Evolutionary conservation across 148 eudicot species (phyloP), one percentile per base, ranked within the genome.

Genomic region (Rhododendron henanense): DNA sequence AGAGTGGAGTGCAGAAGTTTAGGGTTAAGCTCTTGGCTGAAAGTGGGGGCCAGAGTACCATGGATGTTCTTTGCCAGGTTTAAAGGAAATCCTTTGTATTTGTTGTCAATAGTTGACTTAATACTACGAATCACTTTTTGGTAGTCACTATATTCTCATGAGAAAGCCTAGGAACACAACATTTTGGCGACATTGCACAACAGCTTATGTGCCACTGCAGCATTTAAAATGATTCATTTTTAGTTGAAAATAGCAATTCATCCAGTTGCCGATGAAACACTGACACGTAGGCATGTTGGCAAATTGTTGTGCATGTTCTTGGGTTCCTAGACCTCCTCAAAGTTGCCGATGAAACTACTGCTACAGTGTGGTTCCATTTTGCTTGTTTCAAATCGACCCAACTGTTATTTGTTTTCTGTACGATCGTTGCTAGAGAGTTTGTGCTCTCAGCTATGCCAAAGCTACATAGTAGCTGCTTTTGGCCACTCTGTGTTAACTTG

Each of bases 11-110:
- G 73, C 98, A 93, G 91, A 96, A 96, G 87, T 96, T 94, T 61
- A 91, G 96, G 84, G 98, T 96, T 59, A 96, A 96, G 96, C 88
- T 96, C 25, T 91, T 96, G 92, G 88, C 99, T 33, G 99, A 96
- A 78, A 90, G 93, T 86, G 95, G 92, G 35, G 91, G 94, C 1
- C 98, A 96, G 90, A 88, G 88, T 82, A 90, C 91, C 83, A 90
- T 94, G 98, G 99, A 96, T 88, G 99, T 95, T 84, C 95, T 96
- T 86, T 96, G 99, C 88, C 94, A 92, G 99, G 99, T 96, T 78
- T n/a, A 41, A 69, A 31, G 10, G 47, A 75, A 78, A 78, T 33
- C 45, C 45, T 15, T 31, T 75, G 19, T 84, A 9, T 10, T 21
- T 80, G 83, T 71, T 33, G 16, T 75, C 48, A 18, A 35, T 15